These are phyloP conservation scores for Emergomyces orientalis DNA, from an alignment of 2,329 filamentous ascomycete species.

Conservation along the genomic window DNA sequence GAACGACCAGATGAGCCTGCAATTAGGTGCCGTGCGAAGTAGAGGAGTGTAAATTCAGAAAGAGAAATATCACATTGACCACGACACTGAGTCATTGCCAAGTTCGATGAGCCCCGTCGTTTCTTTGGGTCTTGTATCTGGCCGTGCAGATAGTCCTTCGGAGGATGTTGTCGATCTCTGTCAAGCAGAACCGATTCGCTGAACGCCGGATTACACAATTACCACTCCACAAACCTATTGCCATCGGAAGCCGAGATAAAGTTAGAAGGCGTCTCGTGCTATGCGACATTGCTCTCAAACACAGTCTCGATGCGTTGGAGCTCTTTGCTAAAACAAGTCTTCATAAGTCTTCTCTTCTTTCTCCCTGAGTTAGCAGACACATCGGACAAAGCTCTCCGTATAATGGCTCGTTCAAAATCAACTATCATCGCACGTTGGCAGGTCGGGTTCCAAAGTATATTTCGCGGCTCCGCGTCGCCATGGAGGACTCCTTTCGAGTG, in stretches of 20 bases:
- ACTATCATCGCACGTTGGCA: conserved; percentile 14
- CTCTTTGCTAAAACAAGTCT: conserved; percentile 3
- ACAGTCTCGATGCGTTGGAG: neutral
- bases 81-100: neutral
- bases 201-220: neutral
- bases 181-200: neutral
- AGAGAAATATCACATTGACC: neutral
- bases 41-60: neutral
- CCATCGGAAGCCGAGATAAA: too few relatives aligned
- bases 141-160: neutral
- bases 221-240: neutral
- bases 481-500: conserved; percentile 13
- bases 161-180: neutral
- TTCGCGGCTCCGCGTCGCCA: conserved; percentile 12
- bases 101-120: neutral
- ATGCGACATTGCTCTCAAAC: neutral
- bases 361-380: conserved; percentile 1
- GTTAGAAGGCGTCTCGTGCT: neutral
- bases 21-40: neutral
- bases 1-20: neutral
- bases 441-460: conserved; percentile 13
- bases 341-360: conserved; percentile 1
- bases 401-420: conserved; percentile 8
- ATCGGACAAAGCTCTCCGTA: neutral
- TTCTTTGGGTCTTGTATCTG: neutral